Base-by-base conservation (phyloP, 305 asterid species). In the Rubia balearica region DNA sequence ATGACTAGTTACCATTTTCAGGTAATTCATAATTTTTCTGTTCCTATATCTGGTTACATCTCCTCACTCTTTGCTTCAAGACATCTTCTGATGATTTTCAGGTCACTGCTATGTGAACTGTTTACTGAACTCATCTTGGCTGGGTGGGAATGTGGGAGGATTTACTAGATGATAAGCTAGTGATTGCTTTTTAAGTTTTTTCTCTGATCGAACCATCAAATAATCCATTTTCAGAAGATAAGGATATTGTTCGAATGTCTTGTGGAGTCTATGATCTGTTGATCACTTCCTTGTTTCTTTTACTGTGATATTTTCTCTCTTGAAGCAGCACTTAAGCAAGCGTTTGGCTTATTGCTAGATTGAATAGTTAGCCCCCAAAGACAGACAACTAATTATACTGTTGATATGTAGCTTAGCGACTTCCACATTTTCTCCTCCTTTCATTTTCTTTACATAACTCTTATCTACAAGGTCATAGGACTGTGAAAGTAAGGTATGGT, bases 1-100 rank as follows among this genome's bases (percentile, higher is more conserved):
- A 85, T 91, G 66, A 86, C 73, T 70, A 91, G 96, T 86, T 84
- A 36, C 77, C 95, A 87, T 81, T 91, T 89, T 85, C 96, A 91
- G 93, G 97, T 91, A 83, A 17, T 17, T 51, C 59, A 17, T 51
- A 51, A 66, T 68, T 46, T 14, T 65, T 68, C 45, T 61, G 53
- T 41, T 53, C 46, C 57, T 53, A 45, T 40, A 27, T 45, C 21
- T 22, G 10, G 1, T 64, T 38, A 27, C 53, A 19, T 21, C 33
- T 73, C 53, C 24, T 14, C 19, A n/a, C 42, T 33, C 40, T 27
- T 65, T 40, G 57, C 33, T 72, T 72, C 19, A 69, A 40, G 72
- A 10, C 38, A 66, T 9, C 43, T 24, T 10, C 8, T 73, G 24
- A 6, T 22, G 46, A 65, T 53, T 68, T 64, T 10, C 42, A 2